Evolutionary conservation across 2,329 filamentous ascomycete genomes (phyloP), one percentile per base, ranked within the genome.

Genomic region (Penicillium freii): DNA sequence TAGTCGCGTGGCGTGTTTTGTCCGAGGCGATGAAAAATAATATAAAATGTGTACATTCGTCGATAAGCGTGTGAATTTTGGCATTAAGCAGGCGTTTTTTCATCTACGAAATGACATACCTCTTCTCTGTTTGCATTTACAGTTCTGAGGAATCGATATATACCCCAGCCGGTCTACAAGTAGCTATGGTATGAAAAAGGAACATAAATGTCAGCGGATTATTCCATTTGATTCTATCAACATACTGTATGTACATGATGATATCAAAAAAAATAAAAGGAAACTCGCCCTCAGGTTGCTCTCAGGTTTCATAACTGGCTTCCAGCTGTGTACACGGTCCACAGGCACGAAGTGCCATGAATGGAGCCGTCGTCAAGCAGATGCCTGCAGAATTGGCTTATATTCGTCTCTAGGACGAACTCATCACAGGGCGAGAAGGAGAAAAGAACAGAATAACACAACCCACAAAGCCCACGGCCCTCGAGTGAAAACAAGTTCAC

Each of bases 1-100:
- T 93, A 62, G 49, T 47, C 40, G 3, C n/a, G 8, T n/a, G 27
- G 10, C 2, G 6, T 23, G 3, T 44, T 15, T 8, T 13, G 27
- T 36, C 15, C 5, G 11, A 31, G 21, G 17, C 21, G n/a, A 31
- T 36, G 3, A 10, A 25, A 25, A 36, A 25, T 44, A 45, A 33
- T 27, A 31, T 31, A 31, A 48, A 48, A 25, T 33, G 9, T 42
- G 54, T 47, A 53, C 10, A 53, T 52, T 15, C 8, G 34, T 53
- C 17, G 49, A 47, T 31, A 33, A 53, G 54, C 48, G 48, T 42
- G 34, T 31, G 42, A 29, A 29, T 19, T 39, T 40, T 23, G 10
- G 49, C 49, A 56, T 56, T 44, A 47, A 47, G 49, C 42, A 53
- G 36, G 54, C 48, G 42, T 42, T 55, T 29, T 23, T 23, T 15